phyloP scores from a whole-genome alignment of 345 rosid species.

The Eucalyptus marginata region DNA sequence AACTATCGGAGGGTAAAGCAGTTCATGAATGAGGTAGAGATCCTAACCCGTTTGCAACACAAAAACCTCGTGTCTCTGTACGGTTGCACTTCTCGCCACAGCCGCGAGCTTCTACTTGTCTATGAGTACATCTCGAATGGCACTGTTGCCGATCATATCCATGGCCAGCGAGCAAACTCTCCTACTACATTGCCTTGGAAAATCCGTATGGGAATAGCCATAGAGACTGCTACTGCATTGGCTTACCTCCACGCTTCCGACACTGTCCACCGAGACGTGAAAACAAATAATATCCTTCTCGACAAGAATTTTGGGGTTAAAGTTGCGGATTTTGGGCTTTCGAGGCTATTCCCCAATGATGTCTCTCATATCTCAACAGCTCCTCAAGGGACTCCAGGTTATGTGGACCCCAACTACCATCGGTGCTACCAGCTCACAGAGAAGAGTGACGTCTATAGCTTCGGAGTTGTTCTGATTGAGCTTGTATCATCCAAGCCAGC shows the following conservation, averaged over 20 bases:
- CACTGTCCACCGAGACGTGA: neutral
- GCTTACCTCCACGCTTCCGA: neutral
- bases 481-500: neutral
- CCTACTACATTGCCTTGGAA: neutral
- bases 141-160: slow-evolving; percentile 1
- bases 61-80: slow-evolving; percentile 18
- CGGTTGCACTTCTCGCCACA: slow-evolving; percentile 19
- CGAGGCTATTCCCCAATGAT: neutral
- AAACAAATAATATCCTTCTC: slow-evolving; percentile 3
- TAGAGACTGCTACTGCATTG: neutral
- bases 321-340: slow-evolving; percentile 1
- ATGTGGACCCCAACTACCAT: neutral
- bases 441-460: slow-evolving; percentile 6
- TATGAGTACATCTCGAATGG: neutral
- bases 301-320: slow-evolving; percentile 1
- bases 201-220: neutral
- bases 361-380: neutral
- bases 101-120: slow-evolving; percentile 17
- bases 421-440: slow-evolving; percentile 1
- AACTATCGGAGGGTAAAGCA: slow-evolving; percentile 6
- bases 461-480: neutral
- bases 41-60: slow-evolving; percentile 20
- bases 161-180: neutral
- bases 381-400: slow-evolving; percentile 8
- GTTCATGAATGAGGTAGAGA: slow-evolving; percentile 17